Evolutionary conservation across 2,329 filamentous ascomycete genomes (phyloP).

Genomic region (Colletotrichum chlorophyti): DNA sequence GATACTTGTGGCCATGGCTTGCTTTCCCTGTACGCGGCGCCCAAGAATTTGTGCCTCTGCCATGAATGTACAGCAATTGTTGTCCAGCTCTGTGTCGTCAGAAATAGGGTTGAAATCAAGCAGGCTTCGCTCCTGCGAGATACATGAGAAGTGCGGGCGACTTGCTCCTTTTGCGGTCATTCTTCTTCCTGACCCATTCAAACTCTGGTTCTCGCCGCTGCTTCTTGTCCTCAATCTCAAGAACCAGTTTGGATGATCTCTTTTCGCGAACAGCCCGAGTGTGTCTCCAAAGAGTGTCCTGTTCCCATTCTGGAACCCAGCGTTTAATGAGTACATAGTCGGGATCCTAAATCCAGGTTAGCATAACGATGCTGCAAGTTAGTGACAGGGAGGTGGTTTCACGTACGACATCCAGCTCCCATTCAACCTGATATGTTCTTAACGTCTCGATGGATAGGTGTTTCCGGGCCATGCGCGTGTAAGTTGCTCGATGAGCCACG

Average conservation of each 20-base stretch:
- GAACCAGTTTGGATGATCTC: conserved; percentile 50
- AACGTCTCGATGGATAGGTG: conserved; percentile 70
- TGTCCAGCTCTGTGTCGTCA: too few species aligned
- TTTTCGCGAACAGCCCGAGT: conserved; percentile 69
- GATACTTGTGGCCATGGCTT: too few species aligned
- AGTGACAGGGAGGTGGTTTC: background rate
- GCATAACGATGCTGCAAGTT: background rate
- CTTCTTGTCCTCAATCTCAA: conserved; percentile 54
- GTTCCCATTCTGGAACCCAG: conserved; percentile 75
- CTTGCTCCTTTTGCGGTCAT: conserved; percentile 59
- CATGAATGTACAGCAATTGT: too few species aligned
- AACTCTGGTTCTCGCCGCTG: conserved; percentile 54
- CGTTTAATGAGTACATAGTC: conserved; percentile 77
- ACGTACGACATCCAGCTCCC: conserved; percentile 62
- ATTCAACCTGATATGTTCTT: conserved; percentile 61
- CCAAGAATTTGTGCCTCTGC: too few species aligned
- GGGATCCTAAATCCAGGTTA: conserved; percentile 56
- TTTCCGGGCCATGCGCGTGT: conserved; percentile 68
- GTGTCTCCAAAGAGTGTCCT: conserved; percentile 76
- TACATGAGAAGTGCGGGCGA: conserved; percentile 65
- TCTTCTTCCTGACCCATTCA: conserved; percentile 65
- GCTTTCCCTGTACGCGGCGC: too few species aligned
- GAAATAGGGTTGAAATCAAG: conserved; percentile 39
- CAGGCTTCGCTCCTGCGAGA: conserved; percentile 57
- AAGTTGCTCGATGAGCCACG: conserved; percentile 53